phyloP scores from a whole-genome alignment of 2,329 filamentous ascomycete species.

The Aspergillus awamori region DNA sequence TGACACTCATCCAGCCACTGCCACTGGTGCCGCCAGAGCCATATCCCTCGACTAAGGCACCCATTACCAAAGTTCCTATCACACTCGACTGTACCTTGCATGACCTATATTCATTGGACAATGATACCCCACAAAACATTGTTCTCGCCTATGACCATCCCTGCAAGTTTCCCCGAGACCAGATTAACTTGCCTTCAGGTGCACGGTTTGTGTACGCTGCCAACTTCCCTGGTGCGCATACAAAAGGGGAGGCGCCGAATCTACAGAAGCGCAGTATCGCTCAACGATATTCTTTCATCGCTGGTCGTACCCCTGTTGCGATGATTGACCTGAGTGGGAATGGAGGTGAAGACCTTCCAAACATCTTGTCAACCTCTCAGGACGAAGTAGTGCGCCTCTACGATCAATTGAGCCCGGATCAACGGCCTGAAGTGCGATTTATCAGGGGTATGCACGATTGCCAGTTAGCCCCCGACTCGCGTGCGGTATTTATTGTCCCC shows the following conservation, averaged over 20 bases:
- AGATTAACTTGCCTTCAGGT: background rate
- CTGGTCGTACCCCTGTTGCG: background rate
- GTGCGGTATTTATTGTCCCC: background rate
- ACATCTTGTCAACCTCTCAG: background rate
- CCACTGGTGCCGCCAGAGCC: background rate
- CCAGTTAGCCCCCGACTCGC: background rate
- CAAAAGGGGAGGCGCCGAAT: background rate
- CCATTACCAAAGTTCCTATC: background rate
- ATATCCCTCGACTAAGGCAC: background rate
- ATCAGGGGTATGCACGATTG: background rate
- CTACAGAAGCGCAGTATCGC: background rate
- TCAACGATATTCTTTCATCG: conserved; percentile 3
- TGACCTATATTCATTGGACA: conserved; percentile 8
- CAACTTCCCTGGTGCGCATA: background rate
- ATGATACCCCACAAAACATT: background rate
- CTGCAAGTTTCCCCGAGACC: background rate
- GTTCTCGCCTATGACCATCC: conserved; percentile 3
- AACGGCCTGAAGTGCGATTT: background rate
- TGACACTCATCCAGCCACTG: background rate
- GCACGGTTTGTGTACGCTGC: background rate
- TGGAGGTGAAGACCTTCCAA: background rate
- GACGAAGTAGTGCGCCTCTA: background rate
- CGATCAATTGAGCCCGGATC: background rate
- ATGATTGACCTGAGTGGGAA: background rate
- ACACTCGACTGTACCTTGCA: conserved; percentile 8